Base-by-base conservation (phyloP, 176 grass and related monocot genomes). In the Avena atlantica region DNA sequence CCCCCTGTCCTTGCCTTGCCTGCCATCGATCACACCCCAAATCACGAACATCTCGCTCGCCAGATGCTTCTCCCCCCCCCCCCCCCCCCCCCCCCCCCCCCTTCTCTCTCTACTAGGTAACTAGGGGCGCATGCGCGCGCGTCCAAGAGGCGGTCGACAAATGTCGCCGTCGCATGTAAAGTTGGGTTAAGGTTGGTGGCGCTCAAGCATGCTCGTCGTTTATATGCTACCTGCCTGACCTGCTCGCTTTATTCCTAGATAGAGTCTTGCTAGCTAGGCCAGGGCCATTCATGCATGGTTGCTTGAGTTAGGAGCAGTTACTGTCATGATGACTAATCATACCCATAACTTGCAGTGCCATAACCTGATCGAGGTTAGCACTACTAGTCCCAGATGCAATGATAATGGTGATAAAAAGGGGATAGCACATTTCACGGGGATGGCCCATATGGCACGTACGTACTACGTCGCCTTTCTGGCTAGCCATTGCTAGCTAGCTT, bases 321-420 rank as follows among this genome's bases (percentile, higher is more conserved):
- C 47, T 10, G 50, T 80, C 36, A 87, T 87, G 27, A 80, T 71
- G 11, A 13, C 62, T 90, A 83, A 83, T 87, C 80, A 91, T 77
- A 2, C 25, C 50, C 4, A 5, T 88, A 25, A 61, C 65, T 19
- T 21, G 59, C 36, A 67, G 76, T 16, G n/a, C 57, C 49, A 76
- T 42, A 42, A 42, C 40, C 40, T 42, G 40, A 34, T 34, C 31
- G 31, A 42, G 40, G 40, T 42, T 42, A 0, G 19, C 40, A 20
- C 58, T 88, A 34, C 3, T 83, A 69, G 72, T 68, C 44, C 19
- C 42, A 62, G 52, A 21, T 8, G 67, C 76, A 51, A 85, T 74
- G 21, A 83, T 68, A 37, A 52, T 37, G 8, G 20, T 9, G 67
- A 56, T 57, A 25, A 80, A 49, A 80, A 37, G 37, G 57, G 63